Percentiles rank a stretch among this genome's conserved stretches.
Evolutionary conservation across 2,329 filamentous ascomycete genomes (phyloP).

Genomic region (Xenoacremonium recifei): DNA sequence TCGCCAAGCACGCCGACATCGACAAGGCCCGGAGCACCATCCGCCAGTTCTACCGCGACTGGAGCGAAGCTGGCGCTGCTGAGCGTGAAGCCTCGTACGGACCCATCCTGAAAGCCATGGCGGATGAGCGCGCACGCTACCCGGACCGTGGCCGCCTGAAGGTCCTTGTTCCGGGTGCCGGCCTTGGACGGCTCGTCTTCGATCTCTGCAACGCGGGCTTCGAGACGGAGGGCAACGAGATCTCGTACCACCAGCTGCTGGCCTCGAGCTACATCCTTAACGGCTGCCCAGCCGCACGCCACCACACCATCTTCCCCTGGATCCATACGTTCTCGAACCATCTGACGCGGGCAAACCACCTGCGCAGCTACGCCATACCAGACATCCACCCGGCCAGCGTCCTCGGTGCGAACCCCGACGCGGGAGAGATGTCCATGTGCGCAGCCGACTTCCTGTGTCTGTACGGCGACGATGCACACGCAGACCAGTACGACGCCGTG

Average conservation of each 20-base stretch:
- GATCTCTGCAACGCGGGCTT: slow-evolving; percentile 77
- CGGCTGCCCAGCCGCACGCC: slow-evolving; percentile 54
- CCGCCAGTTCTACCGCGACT: slow-evolving; percentile 92
- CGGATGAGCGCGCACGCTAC: slow-evolving; percentile 39
- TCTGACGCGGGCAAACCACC: slow-evolving; percentile 67
- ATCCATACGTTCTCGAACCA: slow-evolving; percentile 88
- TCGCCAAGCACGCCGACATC: slow-evolving; percentile 71
- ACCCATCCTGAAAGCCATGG: slow-evolving; percentile 68
- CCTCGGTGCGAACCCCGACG: slow-evolving; percentile 38
- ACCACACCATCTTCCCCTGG: slow-evolving; percentile 82
- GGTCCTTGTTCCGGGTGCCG: slow-evolving; percentile 86
- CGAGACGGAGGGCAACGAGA: slow-evolving; percentile 84
- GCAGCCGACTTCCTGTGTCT: slow-evolving; percentile 90
- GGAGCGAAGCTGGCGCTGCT: slow-evolving; percentile 72
- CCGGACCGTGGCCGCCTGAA: slow-evolving; percentile 45
- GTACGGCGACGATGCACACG: slow-evolving; percentile 66
- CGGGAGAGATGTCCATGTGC: slow-evolving; percentile 84
- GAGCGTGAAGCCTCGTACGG: slow-evolving; percentile 79
- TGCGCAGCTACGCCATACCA: slow-evolving; percentile 71
- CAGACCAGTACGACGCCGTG: slow-evolving; percentile 72
- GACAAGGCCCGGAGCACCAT: slow-evolving; percentile 93
- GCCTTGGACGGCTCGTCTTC: slow-evolving; percentile 84
- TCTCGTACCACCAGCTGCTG: slow-evolving; percentile 94
- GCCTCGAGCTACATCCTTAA: slow-evolving; percentile 78
- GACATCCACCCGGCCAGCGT: slow-evolving; percentile 71